These are phyloP conservation scores for Verticillium nonalfalfae DNA, from an alignment of 2,329 filamentous ascomycete genomes.

Conservation along the genomic window DNA sequence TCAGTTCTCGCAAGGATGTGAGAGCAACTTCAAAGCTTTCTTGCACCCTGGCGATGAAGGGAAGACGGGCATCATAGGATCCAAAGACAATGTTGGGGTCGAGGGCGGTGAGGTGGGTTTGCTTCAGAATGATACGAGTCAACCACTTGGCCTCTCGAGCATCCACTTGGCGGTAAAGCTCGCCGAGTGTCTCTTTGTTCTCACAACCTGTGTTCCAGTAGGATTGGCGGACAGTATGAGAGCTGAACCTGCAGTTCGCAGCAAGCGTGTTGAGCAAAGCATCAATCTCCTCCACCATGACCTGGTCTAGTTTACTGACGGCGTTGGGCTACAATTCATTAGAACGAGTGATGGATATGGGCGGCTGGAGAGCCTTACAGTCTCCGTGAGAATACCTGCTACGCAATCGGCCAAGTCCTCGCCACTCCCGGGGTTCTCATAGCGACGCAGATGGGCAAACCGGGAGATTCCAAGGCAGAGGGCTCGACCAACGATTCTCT, in stretches of 20 bases:
- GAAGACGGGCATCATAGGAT: constrained; percentile 63
- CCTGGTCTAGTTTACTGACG: constrained; percentile 21
- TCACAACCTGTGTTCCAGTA: constrained; percentile 14
- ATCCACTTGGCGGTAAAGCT: constrained; percentile 52
- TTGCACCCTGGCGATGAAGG: constrained; percentile 63
- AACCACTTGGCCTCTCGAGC: constrained; percentile 82
- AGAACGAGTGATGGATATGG: constrained; percentile 12
- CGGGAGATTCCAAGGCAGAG: constrained; percentile 60
- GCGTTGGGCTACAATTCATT: constrained; percentile 40
- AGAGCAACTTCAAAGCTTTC: constrained; percentile 60
- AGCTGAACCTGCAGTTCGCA: constrained; percentile 64
- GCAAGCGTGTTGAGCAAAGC: constrained; percentile 58
- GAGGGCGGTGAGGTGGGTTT: constrained; percentile 61
- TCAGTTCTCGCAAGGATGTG: constrained; percentile 37
- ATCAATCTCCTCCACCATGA: constrained; percentile 71
- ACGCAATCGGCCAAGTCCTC: constrained; percentile 68
- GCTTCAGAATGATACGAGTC: constrained; percentile 71
- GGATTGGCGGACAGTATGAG: constrained; percentile 46
- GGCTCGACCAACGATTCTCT: constrained; percentile 58
- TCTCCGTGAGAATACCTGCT: constrained; percentile 54
- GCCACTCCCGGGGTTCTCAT: constrained; percentile 48
- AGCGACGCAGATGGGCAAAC: constrained; percentile 54
- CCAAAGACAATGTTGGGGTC: constrained; percentile 49
- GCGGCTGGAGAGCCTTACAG: constrained; percentile 35
- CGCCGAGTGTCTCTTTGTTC: constrained; percentile 40